Evolutionary conservation across 192 early-diverging fungal genomes (phyloP).

Genomic region (Anaeromyces robustus): DNA sequence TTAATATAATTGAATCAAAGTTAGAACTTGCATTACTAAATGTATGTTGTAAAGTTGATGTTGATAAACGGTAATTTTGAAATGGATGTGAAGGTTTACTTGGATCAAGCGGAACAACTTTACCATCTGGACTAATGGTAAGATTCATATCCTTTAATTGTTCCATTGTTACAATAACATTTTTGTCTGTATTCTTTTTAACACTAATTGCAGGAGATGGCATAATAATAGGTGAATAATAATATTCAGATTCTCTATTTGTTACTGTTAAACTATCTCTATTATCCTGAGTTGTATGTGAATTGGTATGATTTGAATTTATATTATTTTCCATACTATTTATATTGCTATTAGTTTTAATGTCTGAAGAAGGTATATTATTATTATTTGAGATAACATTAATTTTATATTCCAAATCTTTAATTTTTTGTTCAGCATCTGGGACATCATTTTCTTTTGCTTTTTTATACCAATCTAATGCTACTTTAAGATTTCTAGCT

Average conservation of each 20-base stretch:
- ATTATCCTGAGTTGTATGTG: no score
- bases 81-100: no score
- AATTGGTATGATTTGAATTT: no score
- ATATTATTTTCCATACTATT: no score
- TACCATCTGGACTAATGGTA: background rate
- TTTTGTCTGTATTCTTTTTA: background rate
- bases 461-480: background rate
- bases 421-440: background rate
- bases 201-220: background rate
- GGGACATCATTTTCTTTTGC: background rate
- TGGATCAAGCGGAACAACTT: background rate
- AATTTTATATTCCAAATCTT: background rate
- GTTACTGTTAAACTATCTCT: background rate
- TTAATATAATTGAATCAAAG: background rate
- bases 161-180: background rate
- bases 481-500: background rate
- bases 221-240: background rate
- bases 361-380: no score
- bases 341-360: no score
- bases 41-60: no score
- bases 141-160: background rate
- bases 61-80: no score
- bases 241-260: background rate
- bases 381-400: background rate
- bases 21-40: background rate